Base-by-base conservation (phyloP, 1,139 yeast genomes). In the Candida albicans region DNA sequence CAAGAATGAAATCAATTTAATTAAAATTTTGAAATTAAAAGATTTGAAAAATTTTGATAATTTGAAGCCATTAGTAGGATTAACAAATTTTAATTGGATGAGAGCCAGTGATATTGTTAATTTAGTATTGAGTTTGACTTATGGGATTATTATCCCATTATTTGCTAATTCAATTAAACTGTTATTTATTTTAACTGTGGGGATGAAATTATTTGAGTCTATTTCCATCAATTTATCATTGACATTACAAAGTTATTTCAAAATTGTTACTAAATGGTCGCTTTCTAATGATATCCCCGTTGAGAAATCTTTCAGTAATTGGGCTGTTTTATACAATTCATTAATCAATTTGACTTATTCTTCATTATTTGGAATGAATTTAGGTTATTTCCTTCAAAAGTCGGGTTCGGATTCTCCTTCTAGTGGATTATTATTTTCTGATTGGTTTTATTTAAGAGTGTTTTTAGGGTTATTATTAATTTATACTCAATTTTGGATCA, bases 271-370 rank as follows among this genome's bases (percentile, higher is more conserved):
- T 4, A 79, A 77, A 52, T 69, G 83, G 57, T 84, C 79, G 57
- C 70, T 87, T 55, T 75, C 84, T 48, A 81, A 81, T 59, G 90
- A 89, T 36, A 71, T 81, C 40, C 80, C 88, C 6, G 79, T 82
- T 34, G 75, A 81, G 45, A 79, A 84, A 43, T 87, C 95, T 0
- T 83, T 82, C 57, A 79, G 81, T 52, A 87, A 85, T 54, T 88
- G 95, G 90, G 84, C 87, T 50, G 76, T 82, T 7, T 62, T 86
- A 40, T 87, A 85, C 65, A 87, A 87, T 55, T 62, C 75, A 1
- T 59, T 74, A 48, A 70, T 69, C 33, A 70, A 70, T 47, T 60
- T 75, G 54, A 71, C 78, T 10, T 75, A 75, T 49, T 65, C 79
- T 5, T 64, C 77, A 6, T 68, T 74, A 39, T 57, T 73, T 51